Evolutionary conservation across 2,329 filamentous ascomycete genomes (phyloP), one percentile per base, ranked within the genome.

Genomic region (Nemania sp.): DNA sequence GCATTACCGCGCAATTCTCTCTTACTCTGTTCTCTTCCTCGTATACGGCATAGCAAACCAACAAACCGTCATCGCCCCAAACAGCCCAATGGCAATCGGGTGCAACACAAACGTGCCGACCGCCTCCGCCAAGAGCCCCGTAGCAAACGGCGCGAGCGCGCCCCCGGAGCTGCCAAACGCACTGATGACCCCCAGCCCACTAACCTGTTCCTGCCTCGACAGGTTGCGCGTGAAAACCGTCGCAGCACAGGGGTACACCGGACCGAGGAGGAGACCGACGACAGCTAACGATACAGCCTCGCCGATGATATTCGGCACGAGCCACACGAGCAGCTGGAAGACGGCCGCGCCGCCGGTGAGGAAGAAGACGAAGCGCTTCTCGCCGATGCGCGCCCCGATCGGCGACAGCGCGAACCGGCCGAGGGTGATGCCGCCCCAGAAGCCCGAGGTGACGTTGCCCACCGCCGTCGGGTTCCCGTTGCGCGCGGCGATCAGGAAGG

Each of bases 311-410:
- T 93, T 93, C 0, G 92, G 92, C 27, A 94, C 86, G 35, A 89
- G 81, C 93, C 93, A 96, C 10, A 93, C 90, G 27, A 96, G 82
- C n/a, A 94, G 78, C 79, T 96, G 88, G 70, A 95, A 92, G 0
- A 86, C 81, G 3, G 89, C 82, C 0, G 91, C 87, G 2, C 90
- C 90, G 5, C 83, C 73, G 0, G 88, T 85, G 43, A 93, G 84
- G 2, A 81, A 79, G 72, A 90, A 87, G 1, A 95, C 91, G 70
- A 91, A 92, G 5, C 79, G 77, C 76, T 89, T 91, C 81, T 95
- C 92, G 58, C 93, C 93, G 15, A 94, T 78, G 41, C 83, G 85
- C 61, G 89, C 86, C 4, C 91, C 90, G 0, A 90, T 84, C 11
- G 88, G 87, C 0, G 89, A 89, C 11, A 97, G 86, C 18, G 89